phyloP scores from a whole-genome alignment of 1,284 basidiomycete genomes.

The Rhizoctonia solani region DNA sequence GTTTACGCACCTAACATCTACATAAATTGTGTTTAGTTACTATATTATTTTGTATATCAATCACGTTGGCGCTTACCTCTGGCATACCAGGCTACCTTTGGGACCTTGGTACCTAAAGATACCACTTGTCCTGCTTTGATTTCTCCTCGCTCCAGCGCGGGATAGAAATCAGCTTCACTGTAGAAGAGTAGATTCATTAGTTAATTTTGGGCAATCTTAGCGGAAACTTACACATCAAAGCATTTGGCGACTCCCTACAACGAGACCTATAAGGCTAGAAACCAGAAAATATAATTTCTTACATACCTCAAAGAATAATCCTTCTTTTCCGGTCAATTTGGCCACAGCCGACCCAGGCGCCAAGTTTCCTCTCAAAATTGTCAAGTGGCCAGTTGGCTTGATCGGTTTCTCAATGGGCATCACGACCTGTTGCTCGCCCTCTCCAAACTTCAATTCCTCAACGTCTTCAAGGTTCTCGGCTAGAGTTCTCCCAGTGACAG shows the following conservation, averaged over 20 bases:
- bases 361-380: slow-evolving; percentile 88
- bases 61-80: slow-evolving; percentile 56
- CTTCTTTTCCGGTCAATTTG: slow-evolving; percentile 97
- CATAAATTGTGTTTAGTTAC: neutral
- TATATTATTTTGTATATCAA: neutral
- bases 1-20: slow-evolving; percentile 39
- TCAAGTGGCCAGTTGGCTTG: slow-evolving; percentile 90
- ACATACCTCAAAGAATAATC: slow-evolving; percentile 77
- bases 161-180: slow-evolving; percentile 82
- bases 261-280: neutral
- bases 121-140: slow-evolving; percentile 86
- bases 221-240: slow-evolving; percentile 63
- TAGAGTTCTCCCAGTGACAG: slow-evolving; percentile 92
- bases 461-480: slow-evolving; percentile 88
- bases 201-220: slow-evolving; percentile 46
- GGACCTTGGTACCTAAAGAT: slow-evolving; percentile 96
- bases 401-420: slow-evolving; percentile 80
- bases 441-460: slow-evolving; percentile 73
- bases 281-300: neutral
- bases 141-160: slow-evolving; percentile 78
- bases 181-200: slow-evolving; percentile 46
- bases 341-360: slow-evolving; percentile 91
- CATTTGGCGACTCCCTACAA: slow-evolving; percentile 70
- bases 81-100: slow-evolving; percentile 97
- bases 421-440: slow-evolving; percentile 78